Evolutionary conservation across 148 eudicot species (phyloP).

Genomic region (Silene uniflora): DNA sequence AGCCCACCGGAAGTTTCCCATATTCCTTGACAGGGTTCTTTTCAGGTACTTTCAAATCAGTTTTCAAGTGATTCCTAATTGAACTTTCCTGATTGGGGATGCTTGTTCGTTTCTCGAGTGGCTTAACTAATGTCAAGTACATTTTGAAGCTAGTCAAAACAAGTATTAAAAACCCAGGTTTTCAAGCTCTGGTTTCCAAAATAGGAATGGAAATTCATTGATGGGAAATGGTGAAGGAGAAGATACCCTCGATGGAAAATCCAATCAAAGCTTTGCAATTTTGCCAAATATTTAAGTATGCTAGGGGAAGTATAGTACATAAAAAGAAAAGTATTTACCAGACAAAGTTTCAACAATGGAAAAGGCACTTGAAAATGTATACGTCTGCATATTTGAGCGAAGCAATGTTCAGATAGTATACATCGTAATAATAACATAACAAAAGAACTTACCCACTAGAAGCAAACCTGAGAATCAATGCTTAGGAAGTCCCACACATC

Average conservation of each 20-base stretch:
- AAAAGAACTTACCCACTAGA: not conserved
- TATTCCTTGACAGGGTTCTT: constrained; percentile 34
- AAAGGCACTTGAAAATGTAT: constrained; percentile 78
- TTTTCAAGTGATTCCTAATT: constrained; percentile 36
- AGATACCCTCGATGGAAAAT: not conserved
- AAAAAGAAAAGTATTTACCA: constrained; percentile 43
- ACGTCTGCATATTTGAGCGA: constrained; percentile 62
- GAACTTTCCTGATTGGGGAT: constrained; percentile 31
- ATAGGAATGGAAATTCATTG: not conserved
- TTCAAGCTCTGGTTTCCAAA: not conserved
- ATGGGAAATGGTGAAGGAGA: constrained; percentile 4
- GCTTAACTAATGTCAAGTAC: constrained; percentile 41
- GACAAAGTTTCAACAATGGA: constrained; percentile 78
- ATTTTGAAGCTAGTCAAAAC: constrained; percentile 12
- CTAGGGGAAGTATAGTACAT: not conserved
- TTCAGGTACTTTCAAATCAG: constrained; percentile 38
- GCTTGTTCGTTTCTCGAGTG: constrained; percentile 36
- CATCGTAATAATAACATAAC: not conserved
- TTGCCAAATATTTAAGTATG: not conserved
- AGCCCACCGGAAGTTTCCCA: constrained; percentile 39
- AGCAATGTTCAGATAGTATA: constrained; percentile 19
- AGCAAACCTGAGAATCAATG: constrained; percentile 94
- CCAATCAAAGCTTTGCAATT: not conserved
- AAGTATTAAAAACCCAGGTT: not conserved
- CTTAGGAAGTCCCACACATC: constrained; percentile 99